These are phyloP conservation scores for Nicotiana undulata DNA, from an alignment of 257 asterid species.

Conservation along the genomic window DNA sequence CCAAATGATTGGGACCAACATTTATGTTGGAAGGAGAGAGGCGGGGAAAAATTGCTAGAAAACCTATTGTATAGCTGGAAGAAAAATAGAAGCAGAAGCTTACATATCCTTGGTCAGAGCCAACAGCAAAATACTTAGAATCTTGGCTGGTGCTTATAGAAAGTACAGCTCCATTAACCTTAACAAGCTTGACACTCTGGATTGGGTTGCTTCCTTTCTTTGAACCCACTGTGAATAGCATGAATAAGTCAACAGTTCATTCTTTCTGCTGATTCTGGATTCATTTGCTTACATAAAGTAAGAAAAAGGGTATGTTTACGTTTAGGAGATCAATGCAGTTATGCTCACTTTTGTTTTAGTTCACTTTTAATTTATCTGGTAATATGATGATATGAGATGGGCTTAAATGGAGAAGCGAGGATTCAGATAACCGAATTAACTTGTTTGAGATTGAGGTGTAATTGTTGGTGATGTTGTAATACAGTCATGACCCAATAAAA, in stretches of 20 bases:
- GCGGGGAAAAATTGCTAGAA: background rate
- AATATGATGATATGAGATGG: no score
- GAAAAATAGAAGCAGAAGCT: conserved; percentile 17
- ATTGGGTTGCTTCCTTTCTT: conserved; percentile 71
- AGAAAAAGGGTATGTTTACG: background rate
- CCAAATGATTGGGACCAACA: background rate
- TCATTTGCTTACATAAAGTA: background rate
- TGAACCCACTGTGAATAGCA: conserved; percentile 45
- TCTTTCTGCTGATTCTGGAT: background rate
- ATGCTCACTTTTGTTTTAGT: background rate
- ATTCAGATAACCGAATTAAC: no score
- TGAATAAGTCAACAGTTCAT: conserved; percentile 11
- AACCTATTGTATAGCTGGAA: background rate
- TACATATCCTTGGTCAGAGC: conserved; percentile 94
- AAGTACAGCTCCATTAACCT: conserved; percentile 74
- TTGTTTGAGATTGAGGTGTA: no score
- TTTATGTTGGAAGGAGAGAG: background rate
- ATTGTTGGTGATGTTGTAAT: background rate
- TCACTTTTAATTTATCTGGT: no score
- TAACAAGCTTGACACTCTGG: conserved; percentile 52
- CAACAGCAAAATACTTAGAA: conserved; percentile 65
- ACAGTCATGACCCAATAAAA: background rate
- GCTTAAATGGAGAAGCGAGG: no score
- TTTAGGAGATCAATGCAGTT: background rate
- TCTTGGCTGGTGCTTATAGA: conserved; percentile 44